A percentile compares a stretch with the other conserved stretches of the same genome.
Conservation (phyloP, 1,284 basidiomycete species). For the Pseudozyma sp. region DNA sequence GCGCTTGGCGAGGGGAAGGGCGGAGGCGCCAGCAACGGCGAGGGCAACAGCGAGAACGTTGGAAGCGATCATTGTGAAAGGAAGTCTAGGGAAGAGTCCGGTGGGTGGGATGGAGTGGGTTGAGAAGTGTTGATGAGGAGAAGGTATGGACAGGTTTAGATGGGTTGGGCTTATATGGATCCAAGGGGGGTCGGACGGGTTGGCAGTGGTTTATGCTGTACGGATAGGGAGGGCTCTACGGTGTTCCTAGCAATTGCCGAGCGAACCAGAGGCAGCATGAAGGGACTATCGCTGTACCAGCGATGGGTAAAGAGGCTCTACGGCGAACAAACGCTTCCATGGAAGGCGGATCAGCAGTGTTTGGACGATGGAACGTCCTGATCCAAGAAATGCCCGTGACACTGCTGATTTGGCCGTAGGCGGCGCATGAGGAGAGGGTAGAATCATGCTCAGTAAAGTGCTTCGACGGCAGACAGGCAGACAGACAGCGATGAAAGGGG, state of each 20-base stretch:
- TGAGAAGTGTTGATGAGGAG: slow-evolving; percentile 12
- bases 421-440: slow-evolving; percentile 20
- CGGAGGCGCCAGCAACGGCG: slow-evolving; percentile 54
- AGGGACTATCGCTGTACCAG: not conserved
- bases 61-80: slow-evolving; percentile 56
- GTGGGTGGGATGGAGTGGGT: slow-evolving; percentile 3
- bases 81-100: not conserved
- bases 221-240: slow-evolving; percentile 1
- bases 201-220: slow-evolving; percentile 23
- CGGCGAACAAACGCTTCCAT: slow-evolving; percentile 39
- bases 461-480: slow-evolving; percentile 4
- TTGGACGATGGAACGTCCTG: slow-evolving; percentile 20
- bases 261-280: slow-evolving; percentile 11
- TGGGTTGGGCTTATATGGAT: slow-evolving; percentile 35
- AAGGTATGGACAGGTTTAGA: slow-evolving; percentile 2
- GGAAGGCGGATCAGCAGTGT: slow-evolving; percentile 42
- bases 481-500: too few relatives aligned
- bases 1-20: slow-evolving; percentile 51
- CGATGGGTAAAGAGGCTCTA: slow-evolving; percentile 6
- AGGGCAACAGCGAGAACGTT: slow-evolving; percentile 51
- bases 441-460: slow-evolving; percentile 10
- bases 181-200: not conserved
- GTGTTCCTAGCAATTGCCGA: slow-evolving; percentile 42
- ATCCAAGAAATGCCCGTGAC: slow-evolving; percentile 42
- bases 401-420: slow-evolving; percentile 34